Evolutionary conservation across 176 grass and related monocot genomes (phyloP), one percentile per base, ranked within the genome.

Genomic region (Secale cereale): DNA sequence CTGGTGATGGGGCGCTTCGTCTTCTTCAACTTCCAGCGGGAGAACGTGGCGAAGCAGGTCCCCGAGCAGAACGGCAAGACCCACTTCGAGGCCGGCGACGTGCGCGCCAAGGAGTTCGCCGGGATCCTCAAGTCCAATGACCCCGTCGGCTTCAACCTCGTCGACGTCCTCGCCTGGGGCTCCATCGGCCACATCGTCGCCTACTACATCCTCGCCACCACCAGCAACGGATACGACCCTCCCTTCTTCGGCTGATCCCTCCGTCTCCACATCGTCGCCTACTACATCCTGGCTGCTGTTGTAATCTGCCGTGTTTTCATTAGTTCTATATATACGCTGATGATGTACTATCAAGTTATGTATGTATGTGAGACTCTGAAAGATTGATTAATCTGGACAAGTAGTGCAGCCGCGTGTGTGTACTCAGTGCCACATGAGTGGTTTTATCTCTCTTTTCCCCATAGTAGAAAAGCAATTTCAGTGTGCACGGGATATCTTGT

Each of bases 1-100:
- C 97, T 99, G 48, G 95, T 96, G 84, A 89, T 99, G 20, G 97
- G 97, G 50, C 93, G 97, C 50, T 99, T 99, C 83, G 97, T 99
- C 46, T 96, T 99, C 88, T 99, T 99, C 90, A 96, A 96, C 88
- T 99, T 99, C 90, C 97, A 99, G 90, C 86, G 97, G 74, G 97
- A 99, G 93, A 99, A 99, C 88, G 97, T 99, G 50, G 93, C 97
- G 29, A 99, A 99, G 85, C 97, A 99, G 81, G 97, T 99, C 8
- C 97, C 97, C 13, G 88, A 59, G 84, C 97, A 99, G 91, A 99
- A 99, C 84, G 97, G 94, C 64, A 87, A 94, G 91, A 84, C 93
- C 61, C 97, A 99, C 87, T 99, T 96, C 81, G 97, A 99, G 11
- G 97, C 97, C 74, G 97, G 97, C 56, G 97, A 99, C 84, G 39